Percentiles rank a stretch among this genome's conserved stretches.
Conservation (phyloP, 1,284 basidiomycete genomes). For the Gomphus bonarii region DNA sequence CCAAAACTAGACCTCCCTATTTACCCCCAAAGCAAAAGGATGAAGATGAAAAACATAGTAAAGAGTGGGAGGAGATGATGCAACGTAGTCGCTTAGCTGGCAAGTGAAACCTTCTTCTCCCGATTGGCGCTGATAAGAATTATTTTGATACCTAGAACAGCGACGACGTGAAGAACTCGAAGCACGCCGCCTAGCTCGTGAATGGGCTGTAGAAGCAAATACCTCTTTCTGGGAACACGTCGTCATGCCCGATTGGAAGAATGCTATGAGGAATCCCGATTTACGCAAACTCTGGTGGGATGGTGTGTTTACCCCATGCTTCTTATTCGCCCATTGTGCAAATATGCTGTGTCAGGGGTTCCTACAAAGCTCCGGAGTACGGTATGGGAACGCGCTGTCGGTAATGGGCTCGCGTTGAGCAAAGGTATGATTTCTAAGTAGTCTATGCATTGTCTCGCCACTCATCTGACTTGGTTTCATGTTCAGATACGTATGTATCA, state of each 20-base stretch:
- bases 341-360: constrained; percentile 22
- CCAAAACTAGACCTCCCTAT: constrained; percentile 70
- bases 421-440: constrained; percentile 51
- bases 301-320: constrained; percentile 35
- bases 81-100: constrained; percentile 62
- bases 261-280: constrained; percentile 52
- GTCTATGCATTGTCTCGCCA: constrained; percentile 2
- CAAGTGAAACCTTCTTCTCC: constrained; percentile 24
- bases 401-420: constrained; percentile 80
- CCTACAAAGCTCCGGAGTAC: constrained; percentile 77
- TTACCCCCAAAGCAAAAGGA: constrained; percentile 75
- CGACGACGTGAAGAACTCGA: constrained; percentile 53
- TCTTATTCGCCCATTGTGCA: not conserved
- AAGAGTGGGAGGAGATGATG: constrained; percentile 93
- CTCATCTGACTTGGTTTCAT: constrained; percentile 2
- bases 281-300: constrained; percentile 84
- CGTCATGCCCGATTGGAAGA: constrained; percentile 77
- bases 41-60: constrained; percentile 80
- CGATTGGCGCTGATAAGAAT: not conserved
- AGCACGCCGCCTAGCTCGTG: constrained; percentile 56
- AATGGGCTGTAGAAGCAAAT: constrained; percentile 59
- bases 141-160: constrained; percentile 41
- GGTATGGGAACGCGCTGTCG: constrained; percentile 84
- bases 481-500: constrained; percentile 64
- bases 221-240: constrained; percentile 68